Evolutionary conservation across 1,284 basidiomycete species (phyloP).

Genomic region (Clitocybe nebularis): DNA sequence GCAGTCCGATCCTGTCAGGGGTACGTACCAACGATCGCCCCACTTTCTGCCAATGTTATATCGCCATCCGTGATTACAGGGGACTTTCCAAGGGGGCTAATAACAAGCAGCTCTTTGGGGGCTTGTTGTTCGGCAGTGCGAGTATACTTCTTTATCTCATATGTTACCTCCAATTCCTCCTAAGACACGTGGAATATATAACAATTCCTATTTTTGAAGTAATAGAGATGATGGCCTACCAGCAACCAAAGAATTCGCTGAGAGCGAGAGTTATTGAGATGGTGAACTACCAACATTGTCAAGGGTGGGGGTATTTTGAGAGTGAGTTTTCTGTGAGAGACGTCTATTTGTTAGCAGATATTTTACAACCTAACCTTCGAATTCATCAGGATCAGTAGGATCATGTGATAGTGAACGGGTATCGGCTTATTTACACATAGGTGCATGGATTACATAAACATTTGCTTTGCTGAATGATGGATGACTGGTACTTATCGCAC

Average conservation of each 20-base stretch:
- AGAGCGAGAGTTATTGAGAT: slow-evolving; percentile 49
- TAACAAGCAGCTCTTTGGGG: slow-evolving; percentile 35
- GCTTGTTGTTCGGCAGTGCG: slow-evolving; percentile 32
- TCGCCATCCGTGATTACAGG: slow-evolving; percentile 46
- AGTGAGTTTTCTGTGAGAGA: too few species aligned
- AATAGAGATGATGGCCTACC: slow-evolving; percentile 22
- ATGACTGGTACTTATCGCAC: too few species aligned
- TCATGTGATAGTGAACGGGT: too few species aligned
- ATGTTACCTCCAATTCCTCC: slow-evolving; percentile 48
- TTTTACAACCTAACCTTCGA: too few species aligned
- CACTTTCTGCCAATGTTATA: slow-evolving; percentile 42
- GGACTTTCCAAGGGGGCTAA: slow-evolving; percentile 43
- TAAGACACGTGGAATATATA: slow-evolving; percentile 15
- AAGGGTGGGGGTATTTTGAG: not conserved
- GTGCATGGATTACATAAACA: too few species aligned
- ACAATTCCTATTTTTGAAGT: too few species aligned
- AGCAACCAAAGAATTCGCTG: slow-evolving; percentile 54
- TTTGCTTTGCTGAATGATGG: too few species aligned
- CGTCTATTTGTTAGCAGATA: too few species aligned
- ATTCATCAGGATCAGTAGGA: too few species aligned
- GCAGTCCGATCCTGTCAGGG: not conserved
- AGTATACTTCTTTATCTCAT: slow-evolving; percentile 45
- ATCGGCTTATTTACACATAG: too few species aligned
- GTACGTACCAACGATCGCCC: slow-evolving; percentile 42
- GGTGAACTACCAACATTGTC: slow-evolving; percentile 37